Evolutionary conservation across 768 basidiomycete genomes (phyloP), one percentile per base, ranked within the genome.

Genomic region (Cubamyces sp.): DNA sequence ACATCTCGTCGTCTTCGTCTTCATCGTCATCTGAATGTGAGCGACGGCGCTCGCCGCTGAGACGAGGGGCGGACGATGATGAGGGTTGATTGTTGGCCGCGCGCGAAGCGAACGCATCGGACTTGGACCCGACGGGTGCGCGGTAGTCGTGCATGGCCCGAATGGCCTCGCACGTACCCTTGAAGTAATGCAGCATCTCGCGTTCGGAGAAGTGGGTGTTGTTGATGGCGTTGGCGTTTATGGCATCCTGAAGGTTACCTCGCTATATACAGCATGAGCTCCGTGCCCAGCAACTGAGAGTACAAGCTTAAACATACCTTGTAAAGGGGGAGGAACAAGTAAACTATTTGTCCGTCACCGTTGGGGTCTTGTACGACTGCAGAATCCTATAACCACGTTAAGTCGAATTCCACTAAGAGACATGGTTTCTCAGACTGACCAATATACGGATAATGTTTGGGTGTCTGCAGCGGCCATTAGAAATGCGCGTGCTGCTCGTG

Each of bases 381-480:
- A 15, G 95, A 96, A 71, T 98, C 95, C 91, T 93, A 49, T 26
- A 26, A 37, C 40, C 49, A 46, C 67, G 51, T 54, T 69, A 68
- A 48, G 66, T 51, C 19, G 54, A 48, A 8, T 53, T 55, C 46
- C 67, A 56, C 23, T 58, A 42, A 42, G 57, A 55, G 28, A 34
- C 57, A 34, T 47, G 39, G 45, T 40, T 2, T 23, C 25, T 52
- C 47, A 37, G 15, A 77, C 77, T 57, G 67, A 91, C 92, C 74
- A 96, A 76, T 73, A 96, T 94, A 40, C 91, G 91, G 73, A 99
- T 99, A 70, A 98, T 98, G 74, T 98, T 98, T 19, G 91, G 91
- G 74, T 98, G 96, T 73, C 93, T 95, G 66, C 6, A 60, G 23
- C 30, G 21, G 30, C 41, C 46, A 51, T 55, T 43, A 21, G 56